phyloP scores from a whole-genome alignment of 805 yeast genomes.

The Pachysolen tannophilus region DNA sequence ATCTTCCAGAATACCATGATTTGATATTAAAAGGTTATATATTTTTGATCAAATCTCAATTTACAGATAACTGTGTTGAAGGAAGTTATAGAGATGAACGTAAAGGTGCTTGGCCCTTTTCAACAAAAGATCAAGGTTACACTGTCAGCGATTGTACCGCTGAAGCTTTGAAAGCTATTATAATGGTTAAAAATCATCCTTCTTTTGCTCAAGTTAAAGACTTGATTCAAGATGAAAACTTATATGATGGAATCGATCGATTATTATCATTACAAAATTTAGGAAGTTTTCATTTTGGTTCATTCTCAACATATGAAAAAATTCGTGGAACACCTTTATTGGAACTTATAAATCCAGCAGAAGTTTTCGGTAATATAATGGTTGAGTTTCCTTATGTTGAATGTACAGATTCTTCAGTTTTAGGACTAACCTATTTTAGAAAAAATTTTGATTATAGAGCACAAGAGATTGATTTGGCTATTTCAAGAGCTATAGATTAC shows the following conservation, averaged over 20 bases:
- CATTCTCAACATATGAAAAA: conserved; percentile 86
- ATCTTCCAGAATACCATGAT: conserved; percentile 53
- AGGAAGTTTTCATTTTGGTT: conserved; percentile 76
- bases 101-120: conserved; percentile 92
- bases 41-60: conserved; percentile 77
- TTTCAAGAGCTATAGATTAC: conserved; percentile 65
- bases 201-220: conserved; percentile 32
- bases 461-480: conserved; percentile 59
- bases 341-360: conserved; percentile 89
- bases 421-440: conserved; percentile 78
- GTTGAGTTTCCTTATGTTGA: conserved; percentile 98
- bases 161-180: conserved; percentile 86
- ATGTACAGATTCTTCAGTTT: conserved; percentile 91
- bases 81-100: conserved; percentile 81
- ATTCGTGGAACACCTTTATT: conserved; percentile 73
- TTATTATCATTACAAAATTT: conserved; percentile 70
- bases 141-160: conserved; percentile 97
- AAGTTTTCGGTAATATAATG: conserved; percentile 97
- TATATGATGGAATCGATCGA: conserved; percentile 69
- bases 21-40: conserved; percentile 57
- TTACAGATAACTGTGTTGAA: conserved; percentile 66
- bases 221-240: conserved; percentile 38
- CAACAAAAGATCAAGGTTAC: conserved; percentile 93
- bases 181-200: conserved; percentile 76
- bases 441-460: conserved; percentile 57